Percentiles rank a stretch among this genome's conserved stretches.
These are phyloP conservation scores for Pseudocercospora fijiensis DNA, from an alignment of 2,329 filamentous ascomycete species.

Conservation along the genomic window DNA sequence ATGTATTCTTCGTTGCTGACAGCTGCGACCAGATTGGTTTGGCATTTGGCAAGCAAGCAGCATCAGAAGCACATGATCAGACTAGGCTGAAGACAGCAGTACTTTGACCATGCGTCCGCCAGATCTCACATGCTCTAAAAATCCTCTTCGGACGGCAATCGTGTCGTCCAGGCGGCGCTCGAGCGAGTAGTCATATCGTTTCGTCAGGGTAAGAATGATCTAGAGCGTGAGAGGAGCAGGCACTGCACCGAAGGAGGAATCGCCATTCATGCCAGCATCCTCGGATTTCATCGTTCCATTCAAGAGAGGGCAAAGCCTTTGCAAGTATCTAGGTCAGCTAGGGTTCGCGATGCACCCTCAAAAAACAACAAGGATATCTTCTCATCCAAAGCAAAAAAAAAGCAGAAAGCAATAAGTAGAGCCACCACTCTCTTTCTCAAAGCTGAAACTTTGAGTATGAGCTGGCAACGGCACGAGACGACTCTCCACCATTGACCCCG, in stretches of 20 bases:
- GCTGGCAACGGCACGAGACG: conserved; percentile 18
- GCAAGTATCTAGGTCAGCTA: conserved; percentile 31
- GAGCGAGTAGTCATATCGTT: not conserved
- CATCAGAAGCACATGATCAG: not conserved
- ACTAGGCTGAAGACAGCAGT: not conserved
- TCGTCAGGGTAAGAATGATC: not conserved
- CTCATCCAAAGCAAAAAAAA: conserved; percentile 17
- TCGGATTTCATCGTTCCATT: conserved; percentile 64
- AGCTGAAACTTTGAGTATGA: conserved; percentile 26
- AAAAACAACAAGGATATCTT: conserved; percentile 13
- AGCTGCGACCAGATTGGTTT: not conserved
- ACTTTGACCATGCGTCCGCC: not conserved
- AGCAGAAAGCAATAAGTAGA: too few relatives aligned
- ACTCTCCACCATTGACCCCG: conserved; percentile 20
- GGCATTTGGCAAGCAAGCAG: not conserved
- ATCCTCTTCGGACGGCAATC: not conserved
- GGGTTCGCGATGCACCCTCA: conserved; percentile 30
- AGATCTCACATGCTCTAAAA: not conserved
- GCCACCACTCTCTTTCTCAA: conserved; percentile 18
- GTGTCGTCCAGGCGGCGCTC: not conserved
- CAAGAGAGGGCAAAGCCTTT: conserved; percentile 77
- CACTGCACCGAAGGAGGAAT: conserved; percentile 38
- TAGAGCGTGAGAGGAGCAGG: conserved; percentile 36
- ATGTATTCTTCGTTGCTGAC: not conserved
- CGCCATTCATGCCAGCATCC: conserved; percentile 36